phyloP scores from a whole-genome alignment of 352 stramenopile genomes.

The Phytophthora constricta region DNA sequence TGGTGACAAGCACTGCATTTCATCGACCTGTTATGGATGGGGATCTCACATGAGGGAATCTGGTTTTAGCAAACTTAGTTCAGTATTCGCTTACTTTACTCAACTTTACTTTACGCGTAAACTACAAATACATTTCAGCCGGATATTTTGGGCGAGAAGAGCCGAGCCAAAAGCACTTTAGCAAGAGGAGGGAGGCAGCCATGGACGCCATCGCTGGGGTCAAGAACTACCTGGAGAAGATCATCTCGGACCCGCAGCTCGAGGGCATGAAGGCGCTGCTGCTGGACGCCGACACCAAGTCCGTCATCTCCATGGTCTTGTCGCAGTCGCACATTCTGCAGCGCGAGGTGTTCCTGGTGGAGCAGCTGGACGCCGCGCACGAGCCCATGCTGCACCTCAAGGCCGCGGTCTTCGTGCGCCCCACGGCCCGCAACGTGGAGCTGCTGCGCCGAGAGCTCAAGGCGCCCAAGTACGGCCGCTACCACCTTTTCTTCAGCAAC shows the following conservation, averaged over 20 bases:
- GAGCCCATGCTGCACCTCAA: slow-evolving; percentile 95
- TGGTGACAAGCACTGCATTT: too few relatives aligned
- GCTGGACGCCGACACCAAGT: slow-evolving; percentile 95
- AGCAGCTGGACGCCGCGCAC: slow-evolving; percentile 86
- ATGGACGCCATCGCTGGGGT: slow-evolving; percentile 84
- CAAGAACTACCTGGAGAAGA: slow-evolving; percentile 81
- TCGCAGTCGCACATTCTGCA: slow-evolving; percentile 96
- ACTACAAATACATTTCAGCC: too few relatives aligned
- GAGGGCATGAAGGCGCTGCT: slow-evolving; percentile 98
- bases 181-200: slow-evolving; percentile 1
- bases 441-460: slow-evolving; percentile 93
- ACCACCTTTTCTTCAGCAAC: slow-evolving; percentile 99
- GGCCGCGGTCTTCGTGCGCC: slow-evolving; percentile 94
- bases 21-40: too few relatives aligned
- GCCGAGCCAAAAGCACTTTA: not conserved
- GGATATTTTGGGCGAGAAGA: not conserved
- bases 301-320: slow-evolving; percentile 96
- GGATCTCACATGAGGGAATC: too few relatives aligned
- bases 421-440: slow-evolving; percentile 93
- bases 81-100: too few relatives aligned
- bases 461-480: slow-evolving; percentile 96
- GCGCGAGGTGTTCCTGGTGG: slow-evolving; percentile 96
- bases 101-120: too few relatives aligned
- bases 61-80: too few relatives aligned
- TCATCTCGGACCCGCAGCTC: slow-evolving; percentile 82